Base-by-base conservation (phyloP, 2,329 filamentous ascomycete genomes). In the Fragosphaeria purpurea region DNA sequence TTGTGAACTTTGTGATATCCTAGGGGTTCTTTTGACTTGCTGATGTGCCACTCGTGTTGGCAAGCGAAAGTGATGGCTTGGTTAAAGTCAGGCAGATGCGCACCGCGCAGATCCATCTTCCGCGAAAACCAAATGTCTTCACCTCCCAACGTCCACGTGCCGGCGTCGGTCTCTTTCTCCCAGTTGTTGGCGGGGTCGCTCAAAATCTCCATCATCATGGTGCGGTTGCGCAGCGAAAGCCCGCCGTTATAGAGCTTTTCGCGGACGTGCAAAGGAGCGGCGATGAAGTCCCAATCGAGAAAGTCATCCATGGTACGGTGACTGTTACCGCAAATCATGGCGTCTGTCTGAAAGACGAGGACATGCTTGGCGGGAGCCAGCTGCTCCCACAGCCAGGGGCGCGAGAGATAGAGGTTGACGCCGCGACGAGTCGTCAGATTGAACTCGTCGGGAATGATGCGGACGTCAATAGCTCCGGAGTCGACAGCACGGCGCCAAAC, bases 191-290 rank as follows among this genome's bases (percentile, higher is more conserved):
- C 61, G 13, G 52, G 52, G 53, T 66, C 51, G 51, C 67, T 67
- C 56, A 73, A 66, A 3, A 73, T 74, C 51, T 75, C 70, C 31
- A 69, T 47, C 34, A 64, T 64, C 48, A 60, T 62, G 40, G 55
- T 59, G 39, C 65, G 60, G 54, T 63, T 67, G 53, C 67, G 62
- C 51, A 70, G 55, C 31, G 61, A 65, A 48, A 70, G 56, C 0
- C 67, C 67, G 31, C 67, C 67, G 54, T 67, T 68, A 56, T 63
- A 67, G 6, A 56, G 50, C 22, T 58, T 53, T 8, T 50, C n/a
- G 7, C 47, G 22, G 4, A 56, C 51, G 35, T 56, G 53, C 43
- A 66, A 54, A 1, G 65, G 62, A 7, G 65, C 64, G 0, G 62
- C 67, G 13, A 69, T 60, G 37, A 67, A 63, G 53, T 70, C 67